Conservation (phyloP, 768 basidiomycete genomes). For the Jaapia argillacea region DNA sequence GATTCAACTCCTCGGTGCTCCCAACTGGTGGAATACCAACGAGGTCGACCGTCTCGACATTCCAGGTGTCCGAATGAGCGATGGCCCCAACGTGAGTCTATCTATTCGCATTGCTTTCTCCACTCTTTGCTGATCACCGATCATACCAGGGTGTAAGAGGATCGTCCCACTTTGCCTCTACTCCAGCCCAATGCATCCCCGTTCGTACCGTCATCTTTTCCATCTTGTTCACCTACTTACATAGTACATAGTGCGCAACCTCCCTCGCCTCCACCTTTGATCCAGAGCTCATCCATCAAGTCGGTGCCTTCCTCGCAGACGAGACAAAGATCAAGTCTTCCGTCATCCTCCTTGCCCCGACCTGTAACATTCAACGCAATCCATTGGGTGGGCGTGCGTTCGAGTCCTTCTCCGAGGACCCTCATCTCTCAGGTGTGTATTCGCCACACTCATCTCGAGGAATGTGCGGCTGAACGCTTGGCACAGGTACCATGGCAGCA, state of each 20-base stretch:
- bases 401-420: constrained; percentile 69
- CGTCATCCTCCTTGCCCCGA: constrained; percentile 57
- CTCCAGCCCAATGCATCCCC: constrained; percentile 57
- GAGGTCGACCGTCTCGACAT: constrained; percentile 47
- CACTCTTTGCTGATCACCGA: constrained; percentile 1
- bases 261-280: constrained; percentile 66
- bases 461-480: not conserved
- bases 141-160: constrained; percentile 50
- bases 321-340: constrained; percentile 61
- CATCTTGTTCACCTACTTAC: not conserved
- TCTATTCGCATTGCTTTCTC: not conserved
- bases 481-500: constrained; percentile 44
- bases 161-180: constrained; percentile 52
- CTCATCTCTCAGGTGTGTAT: constrained; percentile 44
- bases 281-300: constrained; percentile 39
- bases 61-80: constrained; percentile 61
- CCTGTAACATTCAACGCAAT: constrained; percentile 65
- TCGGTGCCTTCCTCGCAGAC: constrained; percentile 49
- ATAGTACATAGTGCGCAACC: constrained; percentile 44
- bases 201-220: constrained; percentile 23
- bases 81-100: constrained; percentile 45
- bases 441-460: not conserved
- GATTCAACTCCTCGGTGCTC: constrained; percentile 49
- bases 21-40: constrained; percentile 65
- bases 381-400: constrained; percentile 54